Percentiles rank a stretch among this genome's conserved stretches.
Evolutionary conservation across 75 land plant genomes (phyloP).

Genomic region (Chamaecyparis obtusa): DNA sequence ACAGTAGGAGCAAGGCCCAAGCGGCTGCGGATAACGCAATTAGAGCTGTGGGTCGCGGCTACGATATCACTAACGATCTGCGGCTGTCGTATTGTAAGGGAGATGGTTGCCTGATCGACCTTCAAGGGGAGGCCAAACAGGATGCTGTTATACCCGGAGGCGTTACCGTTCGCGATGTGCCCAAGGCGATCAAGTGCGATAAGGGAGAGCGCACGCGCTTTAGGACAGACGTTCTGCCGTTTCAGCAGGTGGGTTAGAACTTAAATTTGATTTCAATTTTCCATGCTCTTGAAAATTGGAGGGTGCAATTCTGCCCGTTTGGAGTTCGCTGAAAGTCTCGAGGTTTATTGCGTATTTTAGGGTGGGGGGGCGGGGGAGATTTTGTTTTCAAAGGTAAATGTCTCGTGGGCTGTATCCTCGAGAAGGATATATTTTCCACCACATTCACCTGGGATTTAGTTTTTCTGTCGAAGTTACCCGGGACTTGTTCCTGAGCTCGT

Average conservation of each 20-base stretch:
- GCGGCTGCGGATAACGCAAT: slow-evolving; percentile 65
- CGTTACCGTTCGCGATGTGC: slow-evolving; percentile 48
- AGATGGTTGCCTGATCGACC: slow-evolving; percentile 45
- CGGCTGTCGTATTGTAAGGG: slow-evolving; percentile 43
- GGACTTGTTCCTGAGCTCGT: too few species aligned
- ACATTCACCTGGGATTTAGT: too few species aligned
- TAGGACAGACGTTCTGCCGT: slow-evolving; percentile 68
- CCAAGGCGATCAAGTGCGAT: slow-evolving; percentile 59
- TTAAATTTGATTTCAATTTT: background rate
- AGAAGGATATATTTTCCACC: too few species aligned
- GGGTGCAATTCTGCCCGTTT: background rate
- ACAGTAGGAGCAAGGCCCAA: background rate
- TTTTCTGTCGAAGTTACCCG: too few species aligned
- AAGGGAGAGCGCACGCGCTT: slow-evolving; percentile 83
- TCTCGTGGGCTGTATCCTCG: too few species aligned
- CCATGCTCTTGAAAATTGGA: background rate
- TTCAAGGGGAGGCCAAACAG: slow-evolving; percentile 19
- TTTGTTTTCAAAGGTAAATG: too few species aligned
- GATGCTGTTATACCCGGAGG: slow-evolving; percentile 61
- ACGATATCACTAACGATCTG: slow-evolving; percentile 61
- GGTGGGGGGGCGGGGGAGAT: background rate
- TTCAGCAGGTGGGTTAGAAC: slow-evolving; percentile 8
- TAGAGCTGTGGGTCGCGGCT: slow-evolving; percentile 63
- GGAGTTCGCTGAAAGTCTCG: background rate
- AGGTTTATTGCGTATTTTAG: background rate